Evolutionary conservation across 306 rosid species (phyloP), one percentile per base, ranked within the genome.

Genomic region (Erythrophleum fordii): DNA sequence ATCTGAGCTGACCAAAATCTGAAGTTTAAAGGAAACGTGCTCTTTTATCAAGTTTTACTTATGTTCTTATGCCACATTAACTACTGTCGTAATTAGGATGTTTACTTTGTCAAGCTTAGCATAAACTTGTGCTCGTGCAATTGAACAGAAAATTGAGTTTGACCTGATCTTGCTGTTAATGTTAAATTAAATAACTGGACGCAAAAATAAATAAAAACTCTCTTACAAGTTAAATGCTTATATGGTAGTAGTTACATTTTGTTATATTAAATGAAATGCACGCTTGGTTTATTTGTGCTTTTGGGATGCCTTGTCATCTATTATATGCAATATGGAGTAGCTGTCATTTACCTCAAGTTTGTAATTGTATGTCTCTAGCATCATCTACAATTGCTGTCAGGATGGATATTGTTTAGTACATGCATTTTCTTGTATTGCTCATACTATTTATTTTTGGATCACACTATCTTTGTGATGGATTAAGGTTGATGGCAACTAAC

Each of bases 401-500:
- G 61, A 72, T 59, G 18, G 42, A 22, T 69, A 37, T 81, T 59
- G 51, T 71, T 42, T 72, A 52, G 56, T 72, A 66, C 61, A 62
- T 69, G 16, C 14, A 59, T 67, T 29, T 28, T 28, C 39, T 82
- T n/a, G 23, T 62, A 28, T 53, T 85, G 44, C 23, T 10, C n/a
- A 23, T 41, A 60, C 39, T 69, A 25, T 82, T 16, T 48, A 69
- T 76, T 81, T 58, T 64, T 67, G 35, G 37, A 34, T 64, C 26
- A 31, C 45, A 31, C 49, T 22, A 35, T 62, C 42, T 69, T 39
- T 76, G 58, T 12, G 44, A 68, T 26, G 51, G 16, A 11, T 61
- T 60, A 72, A 4, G 61, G 17, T 39, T 74, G 14, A 58, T 20
- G 58, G 69, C 52, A 44, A 49, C 85, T 85, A 72, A 85, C 76